A percentile compares a stretch with the other conserved stretches of the same genome.
Conservation (phyloP, 2,329 filamentous ascomycete species). For the Microcyclospora tardicrescens region DNA sequence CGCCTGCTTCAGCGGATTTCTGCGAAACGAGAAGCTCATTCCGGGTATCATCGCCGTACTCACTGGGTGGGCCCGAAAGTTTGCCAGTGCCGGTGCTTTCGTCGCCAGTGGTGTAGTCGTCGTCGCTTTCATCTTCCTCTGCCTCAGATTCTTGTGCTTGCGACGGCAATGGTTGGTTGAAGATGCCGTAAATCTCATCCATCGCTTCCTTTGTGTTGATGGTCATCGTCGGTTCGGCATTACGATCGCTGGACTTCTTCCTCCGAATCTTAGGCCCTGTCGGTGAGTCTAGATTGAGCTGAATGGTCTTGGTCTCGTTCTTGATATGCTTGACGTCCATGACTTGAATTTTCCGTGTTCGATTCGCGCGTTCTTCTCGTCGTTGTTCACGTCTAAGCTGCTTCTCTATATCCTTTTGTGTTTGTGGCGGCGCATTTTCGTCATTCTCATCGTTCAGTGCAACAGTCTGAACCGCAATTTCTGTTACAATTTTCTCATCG, state of each 20-base stretch:
- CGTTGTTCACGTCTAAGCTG: slow-evolving; percentile 36
- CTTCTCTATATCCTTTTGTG: slow-evolving; percentile 10
- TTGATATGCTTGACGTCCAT: slow-evolving; percentile 63
- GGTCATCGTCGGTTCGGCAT: slow-evolving; percentile 86
- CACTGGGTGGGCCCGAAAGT: slow-evolving; percentile 49
- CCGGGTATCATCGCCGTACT: slow-evolving; percentile 50
- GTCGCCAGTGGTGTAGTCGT: slow-evolving; percentile 72
- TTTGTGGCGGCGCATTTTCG: slow-evolving; percentile 32
- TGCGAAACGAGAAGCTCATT: slow-evolving; percentile 36
- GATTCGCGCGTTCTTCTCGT: slow-evolving; percentile 36
- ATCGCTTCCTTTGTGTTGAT: slow-evolving; percentile 90
- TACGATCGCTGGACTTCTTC: slow-evolving; percentile 54
- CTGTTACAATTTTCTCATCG: slow-evolving; percentile 13
- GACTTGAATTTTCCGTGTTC: slow-evolving; percentile 52
- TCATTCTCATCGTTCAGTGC: slow-evolving; percentile 32
- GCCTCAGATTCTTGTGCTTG: slow-evolving; percentile 35
- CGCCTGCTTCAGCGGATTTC: slow-evolving; percentile 19
- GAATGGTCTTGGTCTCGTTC: slow-evolving; percentile 81
- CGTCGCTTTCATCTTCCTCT: slow-evolving; percentile 51
- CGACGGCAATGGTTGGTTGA: slow-evolving; percentile 67
- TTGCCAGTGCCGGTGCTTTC: slow-evolving; percentile 69
- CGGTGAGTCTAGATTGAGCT: slow-evolving; percentile 84
- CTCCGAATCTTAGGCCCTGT: slow-evolving; percentile 73
- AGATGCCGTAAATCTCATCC: slow-evolving; percentile 94
- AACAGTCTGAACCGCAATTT: slow-evolving; percentile 18